Evolutionary conservation across 805 yeast genomes (phyloP).

Genomic region (Ogataea allantospora): DNA sequence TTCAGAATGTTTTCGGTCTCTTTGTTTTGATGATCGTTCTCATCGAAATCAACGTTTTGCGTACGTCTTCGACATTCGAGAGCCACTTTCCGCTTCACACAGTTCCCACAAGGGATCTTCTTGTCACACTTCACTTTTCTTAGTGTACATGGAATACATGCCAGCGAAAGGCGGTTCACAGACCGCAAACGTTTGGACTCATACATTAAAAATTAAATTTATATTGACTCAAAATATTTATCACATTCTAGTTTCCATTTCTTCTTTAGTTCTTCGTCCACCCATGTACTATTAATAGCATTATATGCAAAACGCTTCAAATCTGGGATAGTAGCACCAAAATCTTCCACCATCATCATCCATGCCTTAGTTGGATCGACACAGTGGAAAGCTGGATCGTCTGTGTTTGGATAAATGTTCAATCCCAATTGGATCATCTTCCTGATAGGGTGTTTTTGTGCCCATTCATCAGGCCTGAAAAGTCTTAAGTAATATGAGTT

Average conservation of each 20-base stretch:
- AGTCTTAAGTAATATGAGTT: constrained; percentile 33
- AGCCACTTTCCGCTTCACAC: constrained; percentile 19
- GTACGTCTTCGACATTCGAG: constrained; percentile 18
- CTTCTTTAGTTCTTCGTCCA: constrained; percentile 20
- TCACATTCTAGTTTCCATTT: constrained; percentile 20
- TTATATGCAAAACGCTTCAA: constrained; percentile 25
- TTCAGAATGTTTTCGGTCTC: constrained; percentile 4
- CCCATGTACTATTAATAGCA: constrained; percentile 33
- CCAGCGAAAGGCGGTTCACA: constrained; percentile 15
- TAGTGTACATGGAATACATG: constrained; percentile 23
- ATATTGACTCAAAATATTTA: constrained; percentile 15
- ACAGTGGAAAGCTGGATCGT: constrained; percentile 33
- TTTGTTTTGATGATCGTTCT: background rate
- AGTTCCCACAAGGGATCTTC: constrained; percentile 24
- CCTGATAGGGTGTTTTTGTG: constrained; percentile 31
- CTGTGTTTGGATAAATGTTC: constrained; percentile 33
- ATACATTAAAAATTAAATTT: constrained; percentile 1
- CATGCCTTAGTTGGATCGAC: constrained; percentile 32
- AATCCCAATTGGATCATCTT: constrained; percentile 29
- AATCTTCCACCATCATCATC: constrained; percentile 34
- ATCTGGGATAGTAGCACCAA: constrained; percentile 26
- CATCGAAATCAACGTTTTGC: background rate
- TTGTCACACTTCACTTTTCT: constrained; percentile 29
- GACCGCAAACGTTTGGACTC: background rate
- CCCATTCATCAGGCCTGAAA: constrained; percentile 31